Conservation (phyloP, 2,329 filamentous ascomycete genomes). For the Mycocentrospora acerina region DNA sequence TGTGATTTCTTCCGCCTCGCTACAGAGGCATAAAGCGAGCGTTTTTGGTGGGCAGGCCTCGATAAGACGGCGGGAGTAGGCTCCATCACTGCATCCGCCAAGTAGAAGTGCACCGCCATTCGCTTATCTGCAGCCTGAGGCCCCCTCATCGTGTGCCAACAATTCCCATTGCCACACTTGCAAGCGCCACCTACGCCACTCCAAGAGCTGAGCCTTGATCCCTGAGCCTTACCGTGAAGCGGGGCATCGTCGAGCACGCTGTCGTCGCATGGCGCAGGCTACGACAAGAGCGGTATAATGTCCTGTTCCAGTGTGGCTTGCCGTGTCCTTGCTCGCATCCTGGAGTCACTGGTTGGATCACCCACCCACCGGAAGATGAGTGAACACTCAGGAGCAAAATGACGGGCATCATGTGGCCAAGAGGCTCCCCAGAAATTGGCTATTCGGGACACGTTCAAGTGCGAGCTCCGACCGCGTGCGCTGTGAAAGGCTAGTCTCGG, state of each 20-base stretch:
- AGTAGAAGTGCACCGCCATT: conserved; percentile 29
- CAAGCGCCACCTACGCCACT: conserved; percentile 37
- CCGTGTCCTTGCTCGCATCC: conserved; percentile 28
- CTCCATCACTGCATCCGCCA: conserved; percentile 31
- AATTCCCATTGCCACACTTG: not conserved
- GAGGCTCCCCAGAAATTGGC: conserved; percentile 16
- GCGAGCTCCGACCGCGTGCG: conserved; percentile 21
- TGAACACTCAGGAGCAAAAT: conserved; percentile 5
- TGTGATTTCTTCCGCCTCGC: no score
- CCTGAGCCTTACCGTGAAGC: conserved; percentile 17
- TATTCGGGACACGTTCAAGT: conserved; percentile 16
- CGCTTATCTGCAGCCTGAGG: conserved; percentile 36
- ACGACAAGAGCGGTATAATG: conserved; percentile 16
- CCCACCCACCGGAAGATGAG: conserved; percentile 16
- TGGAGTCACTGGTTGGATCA: conserved; percentile 25
- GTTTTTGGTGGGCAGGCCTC: not conserved
- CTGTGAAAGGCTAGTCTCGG: conserved; percentile 17
- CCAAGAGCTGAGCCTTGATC: conserved; percentile 25
- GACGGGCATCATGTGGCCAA: conserved; percentile 17
- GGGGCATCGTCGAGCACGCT: conserved; percentile 21
- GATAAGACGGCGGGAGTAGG: conserved; percentile 17
- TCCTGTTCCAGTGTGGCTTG: conserved; percentile 19
- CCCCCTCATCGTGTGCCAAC: conserved; percentile 27
- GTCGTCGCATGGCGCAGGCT: conserved; percentile 14
- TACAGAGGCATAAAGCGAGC: not conserved